These are phyloP conservation scores for Sclerotinia borealis DNA, from an alignment of 2,329 filamentous ascomycete species.

Conservation along the genomic window DNA sequence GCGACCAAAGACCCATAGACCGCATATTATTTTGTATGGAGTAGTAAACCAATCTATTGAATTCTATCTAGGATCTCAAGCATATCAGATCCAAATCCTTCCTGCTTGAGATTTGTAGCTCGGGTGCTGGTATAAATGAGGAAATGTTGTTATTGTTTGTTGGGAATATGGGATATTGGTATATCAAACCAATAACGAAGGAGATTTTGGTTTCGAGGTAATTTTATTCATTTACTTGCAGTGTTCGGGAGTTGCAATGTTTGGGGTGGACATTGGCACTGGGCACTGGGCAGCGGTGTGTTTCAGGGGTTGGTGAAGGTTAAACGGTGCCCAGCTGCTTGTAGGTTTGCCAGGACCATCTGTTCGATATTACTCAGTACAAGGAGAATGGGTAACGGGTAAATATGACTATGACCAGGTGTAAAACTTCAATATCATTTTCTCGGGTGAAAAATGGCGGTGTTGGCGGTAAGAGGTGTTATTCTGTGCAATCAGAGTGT, in stretches of 20 bases:
- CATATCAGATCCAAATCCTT: background rate
- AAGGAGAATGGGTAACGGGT: conserved; percentile 2
- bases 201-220: conserved; percentile 5
- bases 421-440: background rate
- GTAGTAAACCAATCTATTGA: conserved; percentile 3
- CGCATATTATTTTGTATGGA: conserved; percentile 7
- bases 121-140: background rate
- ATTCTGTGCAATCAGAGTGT: background rate
- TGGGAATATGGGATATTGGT: background rate
- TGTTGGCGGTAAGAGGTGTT: conserved; percentile 6
- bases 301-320: conserved; percentile 3
- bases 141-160: background rate
- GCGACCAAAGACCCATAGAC: conserved; percentile 1
- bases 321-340: conserved; percentile 7
- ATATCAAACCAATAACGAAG: conserved; percentile 7
- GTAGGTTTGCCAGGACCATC: conserved; percentile 1
- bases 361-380: conserved; percentile 5
- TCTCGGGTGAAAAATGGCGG: background rate
- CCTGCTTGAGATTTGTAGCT: background rate
- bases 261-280: background rate
- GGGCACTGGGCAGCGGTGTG: conserved; percentile 5
- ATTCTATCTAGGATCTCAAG: background rate
- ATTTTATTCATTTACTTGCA: conserved; percentile 3
- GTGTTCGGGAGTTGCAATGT: conserved; percentile 1
- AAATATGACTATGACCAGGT: background rate